Conservation (phyloP, 495 filamentous ascomycete genomes). For the Trichoderma erinaceum region DNA sequence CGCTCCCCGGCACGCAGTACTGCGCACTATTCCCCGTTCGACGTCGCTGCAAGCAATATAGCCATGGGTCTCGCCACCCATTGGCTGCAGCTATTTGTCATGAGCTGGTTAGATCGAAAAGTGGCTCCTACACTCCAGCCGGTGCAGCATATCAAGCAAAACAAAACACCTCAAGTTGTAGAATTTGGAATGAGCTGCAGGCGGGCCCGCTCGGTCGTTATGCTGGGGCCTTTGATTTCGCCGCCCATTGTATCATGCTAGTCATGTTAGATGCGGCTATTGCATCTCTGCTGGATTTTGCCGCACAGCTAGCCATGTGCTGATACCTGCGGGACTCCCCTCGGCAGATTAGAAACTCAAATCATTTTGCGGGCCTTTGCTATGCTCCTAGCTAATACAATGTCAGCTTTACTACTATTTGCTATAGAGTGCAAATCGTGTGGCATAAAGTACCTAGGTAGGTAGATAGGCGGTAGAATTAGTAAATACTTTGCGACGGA, state of each 20-base stretch:
- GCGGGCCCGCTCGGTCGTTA: background rate
- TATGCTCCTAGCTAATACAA: background rate
- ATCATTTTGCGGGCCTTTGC: constrained; percentile 1
- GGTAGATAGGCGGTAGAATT: background rate
- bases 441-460: background rate
- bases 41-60: constrained; percentile 8
- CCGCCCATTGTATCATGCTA: background rate
- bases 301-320: background rate
- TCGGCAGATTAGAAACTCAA: constrained; percentile 2
- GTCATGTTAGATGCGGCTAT: background rate
- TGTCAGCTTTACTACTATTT: background rate
- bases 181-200: constrained; percentile 14
- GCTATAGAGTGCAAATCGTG: background rate
- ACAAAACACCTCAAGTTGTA: background rate
- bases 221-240: background rate
- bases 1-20: background rate
- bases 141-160: background rate
- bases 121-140: background rate
- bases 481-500: too few relatives aligned
- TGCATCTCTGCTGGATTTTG: background rate
- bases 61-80: background rate
- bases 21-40: background rate
- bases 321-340: background rate
- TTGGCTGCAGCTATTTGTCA: background rate
- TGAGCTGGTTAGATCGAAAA: background rate